A percentile compares a stretch with the other conserved stretches of the same genome.
Evolutionary conservation across 2,329 filamentous ascomycete species (phyloP).

Genomic region (Tolypocladium sp.): DNA sequence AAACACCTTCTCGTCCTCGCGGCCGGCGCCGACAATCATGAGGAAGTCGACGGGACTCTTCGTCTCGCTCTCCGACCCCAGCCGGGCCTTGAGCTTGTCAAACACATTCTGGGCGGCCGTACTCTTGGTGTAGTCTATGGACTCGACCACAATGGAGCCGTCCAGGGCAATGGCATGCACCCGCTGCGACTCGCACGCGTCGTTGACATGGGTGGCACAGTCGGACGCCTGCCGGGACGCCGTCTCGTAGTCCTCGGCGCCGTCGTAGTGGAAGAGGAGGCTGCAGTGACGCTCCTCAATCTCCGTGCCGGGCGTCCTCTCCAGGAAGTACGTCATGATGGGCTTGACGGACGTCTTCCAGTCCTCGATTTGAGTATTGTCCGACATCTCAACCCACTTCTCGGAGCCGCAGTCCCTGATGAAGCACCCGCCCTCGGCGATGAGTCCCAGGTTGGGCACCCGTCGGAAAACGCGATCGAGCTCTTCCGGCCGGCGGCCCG

Average conservation of each 20-base stretch:
- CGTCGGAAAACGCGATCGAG: slow-evolving; percentile 78
- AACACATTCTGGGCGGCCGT: slow-evolving; percentile 72
- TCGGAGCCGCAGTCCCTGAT: slow-evolving; percentile 60
- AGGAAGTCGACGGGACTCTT: slow-evolving; percentile 65
- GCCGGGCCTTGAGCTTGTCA: slow-evolving; percentile 39
- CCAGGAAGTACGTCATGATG: slow-evolving; percentile 82
- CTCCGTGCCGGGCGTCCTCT: slow-evolving; percentile 79
- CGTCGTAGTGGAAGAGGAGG: slow-evolving; percentile 82
- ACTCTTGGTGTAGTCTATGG: slow-evolving; percentile 78
- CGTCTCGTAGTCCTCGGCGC: slow-evolving; percentile 65
- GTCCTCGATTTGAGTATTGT: slow-evolving; percentile 56
- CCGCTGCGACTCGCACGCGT: slow-evolving; percentile 73
- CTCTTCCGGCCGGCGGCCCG: slow-evolving; percentile 76
- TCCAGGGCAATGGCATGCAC: slow-evolving; percentile 79
- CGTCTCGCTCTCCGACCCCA: slow-evolving; percentile 16
- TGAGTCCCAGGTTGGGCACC: slow-evolving; percentile 75
- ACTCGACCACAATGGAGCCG: slow-evolving; percentile 74
- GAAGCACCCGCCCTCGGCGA: slow-evolving; percentile 93
- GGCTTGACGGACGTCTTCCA: slow-evolving; percentile 81
- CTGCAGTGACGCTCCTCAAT: slow-evolving; percentile 90
- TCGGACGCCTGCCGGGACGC: slow-evolving; percentile 77
- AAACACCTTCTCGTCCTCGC: slow-evolving; percentile 91
- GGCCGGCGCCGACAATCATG: slow-evolving; percentile 80
- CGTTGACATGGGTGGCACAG: slow-evolving; percentile 91
- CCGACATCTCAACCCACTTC: slow-evolving; percentile 70